A percentile compares a stretch with the other conserved stretches of the same genome.
phyloP scores from a whole-genome alignment of 139 green algal species.

The Desmodesmus armatus region DNA sequence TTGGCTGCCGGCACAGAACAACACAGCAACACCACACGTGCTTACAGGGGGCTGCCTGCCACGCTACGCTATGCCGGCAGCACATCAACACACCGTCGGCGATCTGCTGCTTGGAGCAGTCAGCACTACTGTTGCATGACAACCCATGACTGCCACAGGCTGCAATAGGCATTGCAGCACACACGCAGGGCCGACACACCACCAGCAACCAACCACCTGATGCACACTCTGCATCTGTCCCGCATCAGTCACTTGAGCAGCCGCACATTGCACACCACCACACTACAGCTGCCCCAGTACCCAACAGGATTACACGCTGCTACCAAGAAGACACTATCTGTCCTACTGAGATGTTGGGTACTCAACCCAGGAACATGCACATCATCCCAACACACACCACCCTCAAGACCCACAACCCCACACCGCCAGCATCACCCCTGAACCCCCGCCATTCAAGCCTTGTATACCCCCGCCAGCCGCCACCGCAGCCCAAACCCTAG shows the following conservation, averaged over 20 bases:
- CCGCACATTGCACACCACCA: not conserved
- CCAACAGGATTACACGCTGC: not conserved
- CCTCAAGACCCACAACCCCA: too few relatives aligned
- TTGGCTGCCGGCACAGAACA: too few relatives aligned
- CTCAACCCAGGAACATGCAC: not conserved
- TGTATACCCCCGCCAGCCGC: constrained; percentile 76
- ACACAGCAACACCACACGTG: too few relatives aligned
- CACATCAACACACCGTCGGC: too few relatives aligned
- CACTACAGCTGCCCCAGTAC: not conserved
- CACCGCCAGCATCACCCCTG: too few relatives aligned
- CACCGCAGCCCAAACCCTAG: constrained; percentile 71
- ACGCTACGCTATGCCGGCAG: too few relatives aligned
- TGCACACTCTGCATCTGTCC: not conserved
- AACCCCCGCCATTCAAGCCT: constrained; percentile 50
- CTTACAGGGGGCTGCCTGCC: too few relatives aligned
- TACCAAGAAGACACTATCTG: not conserved
- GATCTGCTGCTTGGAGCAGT: too few relatives aligned
- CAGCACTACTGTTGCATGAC: too few relatives aligned
- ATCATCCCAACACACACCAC: not conserved
- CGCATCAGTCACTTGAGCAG: not conserved
- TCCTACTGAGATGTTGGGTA: not conserved
- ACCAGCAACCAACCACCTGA: not conserved
- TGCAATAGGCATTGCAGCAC: too few relatives aligned
- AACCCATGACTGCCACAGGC: too few relatives aligned
- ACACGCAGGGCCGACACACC: not conserved